These are phyloP conservation scores for Colletotrichum shisoi DNA, from an alignment of 2,329 filamentous ascomycete genomes.

Conservation along the genomic window DNA sequence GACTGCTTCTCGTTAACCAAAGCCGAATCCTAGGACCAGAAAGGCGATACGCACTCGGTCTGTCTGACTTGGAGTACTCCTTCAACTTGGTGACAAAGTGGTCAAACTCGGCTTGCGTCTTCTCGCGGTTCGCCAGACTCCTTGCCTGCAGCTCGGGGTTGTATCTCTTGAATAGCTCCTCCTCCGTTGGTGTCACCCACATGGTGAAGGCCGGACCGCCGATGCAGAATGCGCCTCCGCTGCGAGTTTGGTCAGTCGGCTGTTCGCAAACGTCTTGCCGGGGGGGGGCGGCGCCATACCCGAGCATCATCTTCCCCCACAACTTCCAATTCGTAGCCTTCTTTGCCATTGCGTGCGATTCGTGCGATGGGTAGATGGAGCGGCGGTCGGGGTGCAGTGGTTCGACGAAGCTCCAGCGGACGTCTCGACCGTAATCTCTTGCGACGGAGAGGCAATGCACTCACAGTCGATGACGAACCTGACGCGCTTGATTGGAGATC, in stretches of 20 bases:
- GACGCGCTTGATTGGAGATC: conserved; percentile 35
- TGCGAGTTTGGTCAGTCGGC: conserved; percentile 50
- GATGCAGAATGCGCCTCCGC: conserved; percentile 74
- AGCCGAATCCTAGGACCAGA: neutral
- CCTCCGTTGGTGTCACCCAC: conserved; percentile 83
- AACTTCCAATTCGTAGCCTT: conserved; percentile 63
- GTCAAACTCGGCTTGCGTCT: conserved; percentile 85
- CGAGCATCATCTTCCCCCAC: conserved; percentile 74
- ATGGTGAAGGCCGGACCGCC: conserved; percentile 86
- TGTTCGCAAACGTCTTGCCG: neutral
- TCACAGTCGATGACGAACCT: conserved; percentile 37
- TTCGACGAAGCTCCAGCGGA: neutral
- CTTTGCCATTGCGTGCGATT: conserved; percentile 50
- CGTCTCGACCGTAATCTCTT: neutral
- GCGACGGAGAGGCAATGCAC: conserved; percentile 5
- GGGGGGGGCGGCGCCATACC: conserved; percentile 59
- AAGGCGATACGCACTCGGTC: conserved; percentile 73
- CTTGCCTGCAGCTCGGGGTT: conserved; percentile 93
- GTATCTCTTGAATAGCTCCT: conserved; percentile 90
- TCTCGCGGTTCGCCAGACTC: conserved; percentile 79
- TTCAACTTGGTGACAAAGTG: conserved; percentile 85
- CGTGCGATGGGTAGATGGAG: neutral
- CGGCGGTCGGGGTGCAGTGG: neutral
- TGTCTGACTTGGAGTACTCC: conserved; percentile 88
- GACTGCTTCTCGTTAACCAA: conserved; percentile 48